A percentile compares a stretch with the other conserved stretches of the same genome.
Conservation (phyloP, 1,284 basidiomycete species). For the Sanghuangporus weigelae region DNA sequence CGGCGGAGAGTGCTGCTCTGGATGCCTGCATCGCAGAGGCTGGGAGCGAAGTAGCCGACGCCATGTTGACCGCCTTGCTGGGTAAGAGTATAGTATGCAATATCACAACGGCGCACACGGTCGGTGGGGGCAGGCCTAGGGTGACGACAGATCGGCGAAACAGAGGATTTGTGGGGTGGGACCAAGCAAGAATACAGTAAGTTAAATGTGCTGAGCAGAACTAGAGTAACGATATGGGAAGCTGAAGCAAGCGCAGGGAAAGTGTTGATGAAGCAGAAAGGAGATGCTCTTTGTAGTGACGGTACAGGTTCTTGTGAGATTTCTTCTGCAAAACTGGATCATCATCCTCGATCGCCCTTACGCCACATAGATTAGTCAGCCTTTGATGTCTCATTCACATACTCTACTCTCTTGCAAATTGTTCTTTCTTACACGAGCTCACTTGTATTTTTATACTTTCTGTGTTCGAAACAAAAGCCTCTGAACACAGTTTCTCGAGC, state of each 20-base stretch:
- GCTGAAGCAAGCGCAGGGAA: not conserved
- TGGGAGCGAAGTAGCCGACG: constrained; percentile 39
- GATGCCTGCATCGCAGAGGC: constrained; percentile 63
- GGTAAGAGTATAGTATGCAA: not conserved
- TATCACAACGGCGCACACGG: constrained; percentile 6
- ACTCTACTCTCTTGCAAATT: no score
- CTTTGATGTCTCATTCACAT: not conserved
- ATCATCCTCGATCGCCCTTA: not conserved
- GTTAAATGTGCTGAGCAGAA: not conserved
- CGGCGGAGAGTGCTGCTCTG: constrained; percentile 66
- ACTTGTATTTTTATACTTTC: no score
- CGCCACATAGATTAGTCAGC: constrained; percentile 7
- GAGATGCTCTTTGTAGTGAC: not conserved
- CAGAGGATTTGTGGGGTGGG: not conserved
- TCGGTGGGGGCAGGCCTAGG: not conserved
- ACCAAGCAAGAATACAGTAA: constrained; percentile 12
- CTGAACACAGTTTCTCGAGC: no score
- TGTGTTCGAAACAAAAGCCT: no score
- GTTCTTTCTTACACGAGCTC: no score
- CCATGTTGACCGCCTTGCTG: not conserved
- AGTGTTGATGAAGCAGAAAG: not conserved
- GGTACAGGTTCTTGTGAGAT: constrained; percentile 1
- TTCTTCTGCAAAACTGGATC: not conserved
- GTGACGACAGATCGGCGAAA: not conserved
- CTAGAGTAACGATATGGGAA: not conserved